Base-by-base conservation (phyloP, 2,329 filamentous ascomycete genomes). In the Colletotrichum horii region DNA sequence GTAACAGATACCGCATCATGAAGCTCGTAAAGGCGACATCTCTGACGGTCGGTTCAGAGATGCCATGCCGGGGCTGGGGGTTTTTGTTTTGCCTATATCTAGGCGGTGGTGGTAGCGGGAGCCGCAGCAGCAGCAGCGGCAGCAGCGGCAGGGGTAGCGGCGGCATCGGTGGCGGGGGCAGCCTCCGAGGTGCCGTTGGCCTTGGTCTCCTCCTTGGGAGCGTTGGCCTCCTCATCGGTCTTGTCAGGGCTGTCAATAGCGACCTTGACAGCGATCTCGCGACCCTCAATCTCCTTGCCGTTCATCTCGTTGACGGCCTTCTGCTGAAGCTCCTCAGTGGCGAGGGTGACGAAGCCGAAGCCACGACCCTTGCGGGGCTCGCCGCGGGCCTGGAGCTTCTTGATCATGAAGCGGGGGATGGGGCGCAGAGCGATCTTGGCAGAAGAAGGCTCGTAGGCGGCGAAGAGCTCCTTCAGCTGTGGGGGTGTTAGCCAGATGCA, bases 321-420 rank as follows among this genome's bases (percentile, higher is more conserved):
- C 89, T 97, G 93, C 91, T 99, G 97, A 83, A 96, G 88, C 88
- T 98, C 96, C 91, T 99, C 96, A 22, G 95, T 97, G 78, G 94
- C 94, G 77, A 99, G 93, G 77, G 96, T 98, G 78, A 99, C 97
- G 86, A 99, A 99, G 80, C 97, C 97, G 85, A 99, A 99, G 80
- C 97, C 97, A 90, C 97, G 97, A 77, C 97, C 97, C 94, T 99
- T 99, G 90, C 97, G 97, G 82, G 96, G 93, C 90, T 99, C 97
- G 84, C 96, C 96, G 85, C 97, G 96, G 83, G 96, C 96, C 89
- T 98, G 96, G 78, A 99, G 95, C 92, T 99, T 99, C 94, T 98
- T 98, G 89, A 99, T 97, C 97, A 99, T 99, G 91, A 98, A 99
- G 83, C 96, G 96, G 81, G 97, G 97, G 80, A 99, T 99, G 68